Percentiles rank a stretch among this genome's conserved stretches.
Conservation (phyloP, 371 early-diverging fungal genomes). For the Mortierella sp. region DNA sequence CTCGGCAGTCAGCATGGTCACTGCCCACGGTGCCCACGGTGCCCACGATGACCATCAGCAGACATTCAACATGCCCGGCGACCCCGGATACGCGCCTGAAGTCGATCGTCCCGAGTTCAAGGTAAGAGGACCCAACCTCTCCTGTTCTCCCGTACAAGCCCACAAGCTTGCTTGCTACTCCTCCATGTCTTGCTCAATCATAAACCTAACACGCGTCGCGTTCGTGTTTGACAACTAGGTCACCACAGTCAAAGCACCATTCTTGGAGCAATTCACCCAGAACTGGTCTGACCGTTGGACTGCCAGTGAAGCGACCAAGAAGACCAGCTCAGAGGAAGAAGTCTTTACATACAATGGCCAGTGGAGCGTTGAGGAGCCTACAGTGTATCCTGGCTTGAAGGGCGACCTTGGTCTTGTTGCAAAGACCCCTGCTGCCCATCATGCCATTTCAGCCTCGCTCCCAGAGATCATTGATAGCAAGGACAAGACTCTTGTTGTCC, state of each 20-base stretch:
- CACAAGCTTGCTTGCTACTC: too few relatives aligned
- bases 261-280: conserved; percentile 80
- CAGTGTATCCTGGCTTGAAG: conserved; percentile 61
- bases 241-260: conserved; percentile 60
- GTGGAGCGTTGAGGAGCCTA: conserved; percentile 79
- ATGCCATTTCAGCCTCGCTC: conserved; percentile 83
- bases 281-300: conserved; percentile 73
- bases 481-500: conserved; percentile 87
- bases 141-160: too few relatives aligned
- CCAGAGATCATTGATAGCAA: conserved; percentile 81
- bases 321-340: conserved; percentile 55
- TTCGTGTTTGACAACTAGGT: conserved; percentile 16
- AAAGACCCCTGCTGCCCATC: conserved; percentile 81
- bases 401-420: conserved; percentile 78
- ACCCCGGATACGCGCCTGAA: conserved; percentile 10
- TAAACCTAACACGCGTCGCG: not conserved
- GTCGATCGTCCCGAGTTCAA: conserved; percentile 32
- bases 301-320: conserved; percentile 73
- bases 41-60: conserved; percentile 25
- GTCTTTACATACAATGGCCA: conserved; percentile 76
- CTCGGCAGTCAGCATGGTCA: conserved; percentile 46
- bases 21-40: conserved; percentile 23
- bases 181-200: not conserved
- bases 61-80: conserved; percentile 47
- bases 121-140: conserved; percentile 13